Percentiles rank a stretch among this genome's conserved stretches.
phyloP scores from a whole-genome alignment of 441 rosid species.

The Gossypium trilobum region DNA sequence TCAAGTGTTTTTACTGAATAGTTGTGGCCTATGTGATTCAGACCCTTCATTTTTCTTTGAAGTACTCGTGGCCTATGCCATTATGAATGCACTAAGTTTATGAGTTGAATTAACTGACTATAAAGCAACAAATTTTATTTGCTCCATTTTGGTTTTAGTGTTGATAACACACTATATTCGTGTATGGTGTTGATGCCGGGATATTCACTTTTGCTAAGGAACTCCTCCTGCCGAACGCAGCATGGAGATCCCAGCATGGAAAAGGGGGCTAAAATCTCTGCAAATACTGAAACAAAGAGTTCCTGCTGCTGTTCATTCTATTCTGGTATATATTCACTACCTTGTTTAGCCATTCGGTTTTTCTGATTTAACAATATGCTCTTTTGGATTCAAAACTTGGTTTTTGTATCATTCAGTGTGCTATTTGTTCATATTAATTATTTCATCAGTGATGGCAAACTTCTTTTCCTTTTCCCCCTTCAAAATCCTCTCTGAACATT shows the following conservation, averaged over 20 bases:
- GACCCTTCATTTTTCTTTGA: not conserved
- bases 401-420: not conserved
- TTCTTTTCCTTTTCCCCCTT: not conserved
- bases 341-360: not conserved
- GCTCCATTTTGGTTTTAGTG: not conserved
- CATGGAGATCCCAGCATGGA: constrained; percentile 89
- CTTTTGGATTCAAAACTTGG: not conserved
- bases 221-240: constrained; percentile 99
- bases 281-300: constrained; percentile 56
- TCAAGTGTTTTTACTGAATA: not conserved
- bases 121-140: not conserved
- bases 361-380: not conserved
- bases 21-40: not conserved
- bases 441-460: not conserved
- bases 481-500: not conserved
- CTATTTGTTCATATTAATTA: not conserved
- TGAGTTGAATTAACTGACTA: not conserved
- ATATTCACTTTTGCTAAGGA: constrained; percentile 96
- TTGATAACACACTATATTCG: constrained; percentile 19
- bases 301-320: constrained; percentile 76
- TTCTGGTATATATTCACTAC: constrained; percentile 52
- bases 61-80: not conserved
- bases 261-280: constrained; percentile 71
- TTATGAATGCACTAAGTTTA: not conserved
- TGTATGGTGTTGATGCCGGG: constrained; percentile 78